Evolutionary conservation across 2,329 filamentous ascomycete species (phyloP).

Genomic region (Pseudocercospora fijiensis): DNA sequence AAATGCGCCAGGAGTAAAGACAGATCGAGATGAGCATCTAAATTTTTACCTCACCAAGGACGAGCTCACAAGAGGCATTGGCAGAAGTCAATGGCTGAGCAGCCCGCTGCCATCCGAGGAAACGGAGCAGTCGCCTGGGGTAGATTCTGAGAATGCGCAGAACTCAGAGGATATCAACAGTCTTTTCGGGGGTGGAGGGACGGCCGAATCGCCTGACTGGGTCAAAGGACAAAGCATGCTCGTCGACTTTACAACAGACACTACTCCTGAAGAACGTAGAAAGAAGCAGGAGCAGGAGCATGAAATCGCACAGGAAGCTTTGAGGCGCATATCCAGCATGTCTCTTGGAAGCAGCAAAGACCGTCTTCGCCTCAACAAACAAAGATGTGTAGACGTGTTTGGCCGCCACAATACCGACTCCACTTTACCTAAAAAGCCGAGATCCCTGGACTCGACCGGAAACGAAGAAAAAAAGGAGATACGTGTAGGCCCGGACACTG

Average conservation of each 20-base stretch:
- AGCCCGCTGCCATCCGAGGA: conserved; percentile 14
- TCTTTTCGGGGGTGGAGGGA: background rate
- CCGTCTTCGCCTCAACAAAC: conserved; percentile 75
- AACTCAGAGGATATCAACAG: background rate
- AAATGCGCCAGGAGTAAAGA: conserved; percentile 22
- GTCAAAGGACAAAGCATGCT: conserved; percentile 4
- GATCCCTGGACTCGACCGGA: conserved; percentile 21
- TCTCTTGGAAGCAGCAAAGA: conserved; percentile 76
- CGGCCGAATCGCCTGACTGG: conserved; percentile 15
- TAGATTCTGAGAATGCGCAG: background rate
- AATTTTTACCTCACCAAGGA: conserved; percentile 73
- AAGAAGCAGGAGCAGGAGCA: conserved; percentile 34
- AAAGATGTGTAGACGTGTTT: conserved; percentile 81
- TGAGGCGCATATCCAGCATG: conserved; percentile 75
- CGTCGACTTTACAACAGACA: conserved; percentile 32
- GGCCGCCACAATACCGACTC: conserved; percentile 86
- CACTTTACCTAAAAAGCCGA: conserved; percentile 60
- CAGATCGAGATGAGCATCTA: conserved; percentile 50
- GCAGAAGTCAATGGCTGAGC: conserved; percentile 63
- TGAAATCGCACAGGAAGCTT: conserved; percentile 69
- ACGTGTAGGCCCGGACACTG: conserved; percentile 87
- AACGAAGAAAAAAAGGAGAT: conserved; percentile 47
- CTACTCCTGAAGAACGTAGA: conserved; percentile 50
- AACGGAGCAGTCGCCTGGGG: background rate
- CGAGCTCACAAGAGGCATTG: conserved; percentile 66